Evolutionary conservation across 2,329 filamentous ascomycete species (phyloP).

Genomic region (Atkinsonella hypoxylon): DNA sequence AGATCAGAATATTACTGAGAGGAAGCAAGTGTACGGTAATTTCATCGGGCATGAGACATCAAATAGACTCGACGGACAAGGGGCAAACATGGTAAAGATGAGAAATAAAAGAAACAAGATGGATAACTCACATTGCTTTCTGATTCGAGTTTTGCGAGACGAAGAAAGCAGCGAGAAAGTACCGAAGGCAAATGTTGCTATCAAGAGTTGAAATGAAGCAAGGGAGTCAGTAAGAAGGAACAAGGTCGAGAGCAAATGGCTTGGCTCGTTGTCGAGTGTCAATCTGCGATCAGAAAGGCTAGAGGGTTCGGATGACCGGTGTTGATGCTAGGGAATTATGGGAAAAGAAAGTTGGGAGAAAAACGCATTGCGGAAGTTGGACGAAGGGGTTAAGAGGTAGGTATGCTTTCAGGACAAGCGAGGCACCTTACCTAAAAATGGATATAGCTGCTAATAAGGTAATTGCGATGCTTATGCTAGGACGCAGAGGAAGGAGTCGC

Average conservation of each 20-base stretch:
- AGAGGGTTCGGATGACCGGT: constrained; percentile 27
- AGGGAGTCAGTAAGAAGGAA: constrained; percentile 48
- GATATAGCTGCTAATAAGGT: constrained; percentile 7
- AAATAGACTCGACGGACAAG: not conserved
- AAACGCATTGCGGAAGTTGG: constrained; percentile 9
- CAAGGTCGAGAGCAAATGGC: constrained; percentile 48
- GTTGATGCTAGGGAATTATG: constrained; percentile 32
- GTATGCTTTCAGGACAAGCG: constrained; percentile 5
- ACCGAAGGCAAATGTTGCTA: constrained; percentile 32
- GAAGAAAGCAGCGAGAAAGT: constrained; percentile 18
- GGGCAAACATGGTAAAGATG: no score
- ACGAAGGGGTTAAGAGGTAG: constrained; percentile 4
- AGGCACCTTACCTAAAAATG: constrained; percentile 11
- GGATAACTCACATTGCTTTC: constrained; percentile 16
- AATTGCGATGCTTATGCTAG: constrained; percentile 13
- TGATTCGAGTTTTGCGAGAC: constrained; percentile 15
- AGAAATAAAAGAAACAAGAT: not conserved
- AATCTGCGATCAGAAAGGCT: constrained; percentile 12
- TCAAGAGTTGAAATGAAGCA: constrained; percentile 43
- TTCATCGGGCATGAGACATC: not conserved
- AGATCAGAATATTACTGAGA: not conserved
- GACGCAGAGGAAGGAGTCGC: constrained; percentile 9
- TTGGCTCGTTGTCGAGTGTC: constrained; percentile 27
- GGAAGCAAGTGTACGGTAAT: not conserved
- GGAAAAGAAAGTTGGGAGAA: constrained; percentile 13